Evolutionary conservation across 2,329 filamentous ascomycete genomes (phyloP).

Genomic region (Aotearoamyces nothofagi): DNA sequence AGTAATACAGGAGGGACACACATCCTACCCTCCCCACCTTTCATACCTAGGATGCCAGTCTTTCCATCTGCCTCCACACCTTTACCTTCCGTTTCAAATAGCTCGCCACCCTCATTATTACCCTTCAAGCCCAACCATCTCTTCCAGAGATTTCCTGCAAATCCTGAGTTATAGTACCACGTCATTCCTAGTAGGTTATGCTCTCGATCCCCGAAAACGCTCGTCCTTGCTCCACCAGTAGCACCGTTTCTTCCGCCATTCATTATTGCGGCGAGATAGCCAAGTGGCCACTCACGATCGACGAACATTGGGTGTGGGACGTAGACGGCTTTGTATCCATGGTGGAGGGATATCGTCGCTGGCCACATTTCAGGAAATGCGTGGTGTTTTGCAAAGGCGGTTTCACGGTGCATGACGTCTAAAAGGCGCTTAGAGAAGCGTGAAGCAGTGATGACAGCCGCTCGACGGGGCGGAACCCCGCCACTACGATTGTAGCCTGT

Average conservation of each 20-base stretch:
- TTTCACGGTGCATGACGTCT: slow-evolving; percentile 81
- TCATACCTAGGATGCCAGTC: slow-evolving; percentile 28
- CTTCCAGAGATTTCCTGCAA: slow-evolving; percentile 67
- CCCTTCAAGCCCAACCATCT: slow-evolving; percentile 76
- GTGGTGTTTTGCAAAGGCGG: slow-evolving; percentile 67
- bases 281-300: slow-evolving; percentile 72
- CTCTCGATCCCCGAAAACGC: slow-evolving; percentile 70
- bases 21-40: slow-evolving; percentile 68
- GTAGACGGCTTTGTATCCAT: slow-evolving; percentile 85
- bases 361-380: slow-evolving; percentile 98
- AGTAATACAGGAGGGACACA: slow-evolving; percentile 80
- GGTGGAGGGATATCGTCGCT: slow-evolving; percentile 71
- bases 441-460: slow-evolving; percentile 77
- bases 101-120: slow-evolving; percentile 63
- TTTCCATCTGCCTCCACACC: slow-evolving; percentile 31
- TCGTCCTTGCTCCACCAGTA: slow-evolving; percentile 55
- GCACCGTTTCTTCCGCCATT: slow-evolving; percentile 67
- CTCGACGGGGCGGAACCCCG: slow-evolving; percentile 54
- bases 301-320: slow-evolving; percentile 81
- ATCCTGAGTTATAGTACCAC: slow-evolving; percentile 85
- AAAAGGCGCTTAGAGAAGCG: slow-evolving; percentile 71
- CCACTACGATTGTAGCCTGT: slow-evolving; percentile 60
- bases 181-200: slow-evolving; percentile 77
- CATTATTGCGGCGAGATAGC: slow-evolving; percentile 63
- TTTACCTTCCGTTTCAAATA: slow-evolving; percentile 50